Percentiles rank a stretch among this genome's conserved stretches.
These are phyloP conservation scores for Malus hybrid DNA, from an alignment of 331 rosid species.

Conservation along the genomic window DNA sequence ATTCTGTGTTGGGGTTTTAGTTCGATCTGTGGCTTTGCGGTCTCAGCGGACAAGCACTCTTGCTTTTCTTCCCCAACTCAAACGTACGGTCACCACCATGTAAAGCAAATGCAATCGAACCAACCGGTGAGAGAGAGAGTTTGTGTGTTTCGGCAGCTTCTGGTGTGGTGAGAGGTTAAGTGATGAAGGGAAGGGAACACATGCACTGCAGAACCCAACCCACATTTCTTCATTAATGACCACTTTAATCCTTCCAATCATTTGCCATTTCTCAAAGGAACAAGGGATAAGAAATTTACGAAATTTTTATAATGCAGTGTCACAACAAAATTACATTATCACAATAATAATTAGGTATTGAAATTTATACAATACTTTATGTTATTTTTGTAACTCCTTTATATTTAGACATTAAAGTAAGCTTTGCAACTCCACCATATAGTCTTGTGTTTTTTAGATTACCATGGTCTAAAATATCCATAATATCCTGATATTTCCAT, in stretches of 20 bases:
- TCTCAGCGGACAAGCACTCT: not conserved
- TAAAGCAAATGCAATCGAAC: not conserved
- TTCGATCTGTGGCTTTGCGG: constrained; percentile 41
- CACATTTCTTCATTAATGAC: not conserved
- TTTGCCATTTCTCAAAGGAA: not conserved
- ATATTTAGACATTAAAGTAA: no score
- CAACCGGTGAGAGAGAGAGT: not conserved
- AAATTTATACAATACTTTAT: no score
- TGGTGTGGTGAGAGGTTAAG: not conserved
- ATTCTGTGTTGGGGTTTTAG: not conserved
- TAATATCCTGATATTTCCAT: no score
- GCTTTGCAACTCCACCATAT: not conserved
- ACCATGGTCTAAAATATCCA: no score
- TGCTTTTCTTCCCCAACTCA: not conserved
- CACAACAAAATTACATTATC: no score
- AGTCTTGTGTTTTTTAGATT: no score
- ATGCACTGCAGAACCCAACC: not conserved
- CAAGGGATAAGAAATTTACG: no score
- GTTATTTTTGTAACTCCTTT: not conserved
- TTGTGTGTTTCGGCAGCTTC: not conserved
- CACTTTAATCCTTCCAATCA: not conserved
- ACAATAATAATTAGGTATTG: no score
- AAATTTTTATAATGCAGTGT: no score
- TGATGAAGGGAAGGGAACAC: not conserved
- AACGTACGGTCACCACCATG: constrained; percentile 3